Conservation (phyloP, 306 rosid genomes). For the Purshia tridentata region DNA sequence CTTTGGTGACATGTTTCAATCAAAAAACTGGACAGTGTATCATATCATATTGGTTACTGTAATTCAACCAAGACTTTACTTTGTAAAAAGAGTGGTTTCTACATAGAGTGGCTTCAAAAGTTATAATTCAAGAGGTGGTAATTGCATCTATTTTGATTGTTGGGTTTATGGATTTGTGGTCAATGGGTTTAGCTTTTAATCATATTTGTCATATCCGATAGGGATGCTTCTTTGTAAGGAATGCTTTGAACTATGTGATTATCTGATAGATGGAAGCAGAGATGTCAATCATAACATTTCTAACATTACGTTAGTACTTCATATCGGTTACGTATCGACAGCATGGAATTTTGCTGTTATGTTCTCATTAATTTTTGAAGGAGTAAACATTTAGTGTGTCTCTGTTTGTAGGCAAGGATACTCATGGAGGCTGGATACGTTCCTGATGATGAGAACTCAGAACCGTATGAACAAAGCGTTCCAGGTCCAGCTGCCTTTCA, state of each 20-base stretch:
- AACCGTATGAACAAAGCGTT: slow-evolving; percentile 33
- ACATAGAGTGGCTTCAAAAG: too few relatives aligned
- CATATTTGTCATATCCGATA: not conserved
- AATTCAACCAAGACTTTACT: too few relatives aligned
- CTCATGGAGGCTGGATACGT: slow-evolving; percentile 55
- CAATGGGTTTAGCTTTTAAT: not conserved
- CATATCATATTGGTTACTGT: too few relatives aligned
- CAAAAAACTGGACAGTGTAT: too few relatives aligned
- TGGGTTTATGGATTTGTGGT: not conserved
- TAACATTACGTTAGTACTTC: not conserved
- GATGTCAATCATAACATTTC: not conserved
- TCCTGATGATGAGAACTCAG: slow-evolving; percentile 42
- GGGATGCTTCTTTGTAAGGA: not conserved
- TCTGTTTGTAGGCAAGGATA: slow-evolving; percentile 73
- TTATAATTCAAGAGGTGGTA: not conserved
- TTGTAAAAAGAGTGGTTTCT: too few relatives aligned
- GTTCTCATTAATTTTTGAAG: not conserved
- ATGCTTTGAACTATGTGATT: not conserved
- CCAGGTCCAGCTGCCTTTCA: slow-evolving; percentile 31
- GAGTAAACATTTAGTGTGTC: slow-evolving; percentile 21
- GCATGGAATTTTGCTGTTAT: not conserved
- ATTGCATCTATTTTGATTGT: not conserved
- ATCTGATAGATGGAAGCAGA: not conserved
- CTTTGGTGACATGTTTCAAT: too few relatives aligned
- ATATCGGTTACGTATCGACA: not conserved